Percentiles rank a stretch among this genome's conserved stretches.
phyloP scores from a whole-genome alignment of 139 green algal species.

The Chlorella vulgaris region DNA sequence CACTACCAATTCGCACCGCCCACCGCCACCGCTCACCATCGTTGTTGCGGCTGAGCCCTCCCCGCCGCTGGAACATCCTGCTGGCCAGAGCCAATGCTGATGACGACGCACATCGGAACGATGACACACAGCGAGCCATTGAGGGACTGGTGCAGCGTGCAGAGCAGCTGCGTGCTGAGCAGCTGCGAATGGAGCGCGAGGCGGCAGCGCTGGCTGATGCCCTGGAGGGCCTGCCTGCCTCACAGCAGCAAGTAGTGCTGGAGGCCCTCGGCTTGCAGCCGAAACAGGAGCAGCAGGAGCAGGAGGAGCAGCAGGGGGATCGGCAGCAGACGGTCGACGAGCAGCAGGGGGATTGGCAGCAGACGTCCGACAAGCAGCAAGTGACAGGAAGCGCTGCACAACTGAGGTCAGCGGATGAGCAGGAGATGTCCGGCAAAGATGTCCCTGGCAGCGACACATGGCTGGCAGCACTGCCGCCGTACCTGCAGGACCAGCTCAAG shows the following conservation, averaged over 20 bases:
- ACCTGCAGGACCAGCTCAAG: neutral
- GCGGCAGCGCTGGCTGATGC: neutral
- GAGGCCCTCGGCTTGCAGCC: neutral
- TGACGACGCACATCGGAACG: neutral
- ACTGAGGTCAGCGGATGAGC: neutral
- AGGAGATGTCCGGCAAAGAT: neutral
- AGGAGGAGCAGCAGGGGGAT: neutral
- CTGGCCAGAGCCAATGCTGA: neutral
- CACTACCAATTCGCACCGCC: neutral
- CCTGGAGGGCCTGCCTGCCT: conserved; percentile 4
- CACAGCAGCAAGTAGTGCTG: neutral
- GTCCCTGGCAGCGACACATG: neutral
- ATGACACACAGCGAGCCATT: neutral
- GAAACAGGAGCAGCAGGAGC: neutral
- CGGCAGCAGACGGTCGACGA: neutral
- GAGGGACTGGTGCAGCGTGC: conserved; percentile 1
- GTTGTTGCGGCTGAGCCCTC: neutral
- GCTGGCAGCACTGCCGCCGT: neutral
- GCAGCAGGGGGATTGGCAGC: neutral
- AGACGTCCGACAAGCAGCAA: neutral
- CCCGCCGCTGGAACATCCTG: neutral
- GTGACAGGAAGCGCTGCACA: neutral
- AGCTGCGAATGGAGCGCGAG: neutral
- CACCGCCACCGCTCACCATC: neutral
- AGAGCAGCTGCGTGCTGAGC: neutral